A percentile compares a stretch with the other conserved stretches of the same genome.
Conservation (phyloP, 306 rosid species). For the Echinosophora koreensis region DNA sequence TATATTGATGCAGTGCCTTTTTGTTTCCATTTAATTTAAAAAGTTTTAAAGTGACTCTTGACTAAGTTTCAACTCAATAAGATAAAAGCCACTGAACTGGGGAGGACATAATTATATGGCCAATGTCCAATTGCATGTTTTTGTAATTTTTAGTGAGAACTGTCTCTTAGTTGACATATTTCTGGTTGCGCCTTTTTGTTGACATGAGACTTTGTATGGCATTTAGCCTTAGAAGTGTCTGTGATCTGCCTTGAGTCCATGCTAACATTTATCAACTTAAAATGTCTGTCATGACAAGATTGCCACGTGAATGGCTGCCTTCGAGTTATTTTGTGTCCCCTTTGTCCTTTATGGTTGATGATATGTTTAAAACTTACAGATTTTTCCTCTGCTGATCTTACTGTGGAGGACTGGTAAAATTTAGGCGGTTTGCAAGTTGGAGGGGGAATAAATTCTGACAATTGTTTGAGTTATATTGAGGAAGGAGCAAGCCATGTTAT, state of each 20-base stretch:
- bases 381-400: conserved; percentile 71
- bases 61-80: not conserved
- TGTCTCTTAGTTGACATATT: not conserved
- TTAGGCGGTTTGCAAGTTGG: conserved; percentile 94
- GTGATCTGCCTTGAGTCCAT: conserved; percentile 1
- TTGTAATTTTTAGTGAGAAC: not conserved
- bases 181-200: not conserved
- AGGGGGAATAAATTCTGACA: conserved; percentile 94
- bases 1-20: not conserved
- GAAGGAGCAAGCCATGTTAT: conserved; percentile 98
- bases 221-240: not conserved
- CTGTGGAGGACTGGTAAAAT: conserved; percentile 65
- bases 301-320: not conserved
- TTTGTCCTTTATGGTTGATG: conserved; percentile 53
- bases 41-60: not conserved
- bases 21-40: not conserved
- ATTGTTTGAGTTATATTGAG: conserved; percentile 73
- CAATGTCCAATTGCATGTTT: not conserved
- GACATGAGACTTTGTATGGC: not conserved
- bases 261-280: not conserved
- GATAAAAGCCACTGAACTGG: not conserved
- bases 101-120: not conserved
- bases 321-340: conserved; percentile 23
- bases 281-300: not conserved
- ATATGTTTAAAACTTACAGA: conserved; percentile 62